Evolutionary conservation across 2,329 filamentous ascomycete species (phyloP).

Genomic region (Sclerotinia spermophila): DNA sequence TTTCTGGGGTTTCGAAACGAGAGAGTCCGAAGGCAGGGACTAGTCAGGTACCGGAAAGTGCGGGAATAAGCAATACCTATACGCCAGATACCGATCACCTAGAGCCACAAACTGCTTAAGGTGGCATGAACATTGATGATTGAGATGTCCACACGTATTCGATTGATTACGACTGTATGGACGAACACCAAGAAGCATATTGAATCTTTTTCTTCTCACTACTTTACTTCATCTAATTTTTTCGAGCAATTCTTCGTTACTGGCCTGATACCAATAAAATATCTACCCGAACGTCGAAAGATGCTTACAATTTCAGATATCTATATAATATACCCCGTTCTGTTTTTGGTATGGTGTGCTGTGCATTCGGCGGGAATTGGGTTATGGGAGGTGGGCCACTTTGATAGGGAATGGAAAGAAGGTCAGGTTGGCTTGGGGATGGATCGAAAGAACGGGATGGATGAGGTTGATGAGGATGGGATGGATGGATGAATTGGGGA

Average conservation of each 20-base stretch:
- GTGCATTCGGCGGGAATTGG: constrained; percentile 3
- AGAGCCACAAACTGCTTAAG: constrained; percentile 29
- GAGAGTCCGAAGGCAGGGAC: constrained; percentile 21
- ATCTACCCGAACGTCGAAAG: background rate
- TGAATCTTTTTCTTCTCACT: background rate
- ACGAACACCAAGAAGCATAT: background rate
- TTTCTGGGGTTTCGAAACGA: constrained; percentile 35
- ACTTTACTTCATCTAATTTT: constrained; percentile 1
- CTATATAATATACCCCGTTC: constrained; percentile 13
- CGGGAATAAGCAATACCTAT: constrained; percentile 12
- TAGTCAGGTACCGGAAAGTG: background rate
- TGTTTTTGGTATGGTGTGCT: constrained; percentile 2
- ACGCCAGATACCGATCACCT: constrained; percentile 8
- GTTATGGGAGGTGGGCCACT: background rate
- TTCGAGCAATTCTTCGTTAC: constrained; percentile 1
- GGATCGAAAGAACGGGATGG: background rate
- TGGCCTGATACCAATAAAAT: background rate
- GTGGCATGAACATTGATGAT: background rate
- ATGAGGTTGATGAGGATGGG: background rate
- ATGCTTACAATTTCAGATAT: constrained; percentile 2
- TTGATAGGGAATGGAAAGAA: background rate
- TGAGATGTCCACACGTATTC: background rate
- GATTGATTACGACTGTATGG: background rate
- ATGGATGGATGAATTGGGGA: background rate
- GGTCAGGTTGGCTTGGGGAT: background rate